Percentiles rank a stretch among this genome's conserved stretches.
Conservation (phyloP, 1,284 basidiomycete species). For the Amylostereum areolatum region DNA sequence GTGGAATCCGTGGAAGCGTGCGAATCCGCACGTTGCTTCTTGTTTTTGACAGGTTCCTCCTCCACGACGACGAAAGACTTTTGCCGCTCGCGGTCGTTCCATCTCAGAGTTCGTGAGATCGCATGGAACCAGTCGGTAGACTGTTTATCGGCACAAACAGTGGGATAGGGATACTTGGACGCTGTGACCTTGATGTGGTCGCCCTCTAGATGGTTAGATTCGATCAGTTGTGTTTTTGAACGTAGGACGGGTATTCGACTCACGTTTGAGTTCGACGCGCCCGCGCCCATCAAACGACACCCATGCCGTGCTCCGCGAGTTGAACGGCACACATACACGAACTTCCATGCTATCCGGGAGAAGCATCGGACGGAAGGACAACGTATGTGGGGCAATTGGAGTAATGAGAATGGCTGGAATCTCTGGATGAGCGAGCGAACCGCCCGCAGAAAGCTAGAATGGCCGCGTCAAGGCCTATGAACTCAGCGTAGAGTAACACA, state of each 20-base stretch:
- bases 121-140: slow-evolving; percentile 98
- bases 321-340: slow-evolving; percentile 96
- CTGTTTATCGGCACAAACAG: slow-evolving; percentile 96
- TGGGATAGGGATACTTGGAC: slow-evolving; percentile 97
- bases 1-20: slow-evolving; percentile 8
- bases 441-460: slow-evolving; percentile 86
- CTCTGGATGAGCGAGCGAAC: slow-evolving; percentile 96
- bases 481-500: slow-evolving; percentile 8
- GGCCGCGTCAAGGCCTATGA: slow-evolving; percentile 4
- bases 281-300: slow-evolving; percentile 98
- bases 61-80: slow-evolving; percentile 98
- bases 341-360: slow-evolving; percentile 98
- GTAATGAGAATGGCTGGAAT: slow-evolving; percentile 96
- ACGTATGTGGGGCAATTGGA: slow-evolving; percentile 97
- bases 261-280: slow-evolving; percentile 91
- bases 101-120: slow-evolving; percentile 93
- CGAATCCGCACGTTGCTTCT: slow-evolving; percentile 29
- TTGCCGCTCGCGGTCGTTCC: slow-evolving; percentile 96
- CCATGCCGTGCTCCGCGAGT: slow-evolving; percentile 98
- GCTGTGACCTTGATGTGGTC: slow-evolving; percentile 99
- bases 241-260: slow-evolving; percentile 24
- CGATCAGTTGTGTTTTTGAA: neutral
- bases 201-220: slow-evolving; percentile 59
- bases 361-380: slow-evolving; percentile 98
- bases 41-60: slow-evolving; percentile 55